A percentile compares a stretch with the other conserved stretches of the same genome.
Evolutionary conservation across 169 alveolate species (phyloP).

Genomic region (Blepharisma undulans): DNA sequence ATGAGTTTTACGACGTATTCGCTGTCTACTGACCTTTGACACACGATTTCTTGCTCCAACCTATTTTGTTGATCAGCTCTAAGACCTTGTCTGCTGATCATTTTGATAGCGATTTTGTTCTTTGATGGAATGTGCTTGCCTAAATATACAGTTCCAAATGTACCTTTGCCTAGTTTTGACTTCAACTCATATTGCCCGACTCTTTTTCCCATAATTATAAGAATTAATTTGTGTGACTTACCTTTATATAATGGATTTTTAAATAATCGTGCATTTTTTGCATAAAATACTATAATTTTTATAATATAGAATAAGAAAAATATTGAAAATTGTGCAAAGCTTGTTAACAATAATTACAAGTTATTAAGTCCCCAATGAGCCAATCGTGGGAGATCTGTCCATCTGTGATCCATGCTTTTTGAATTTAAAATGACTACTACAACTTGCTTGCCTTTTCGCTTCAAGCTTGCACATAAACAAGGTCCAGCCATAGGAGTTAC

Average conservation of each 20-base stretch:
- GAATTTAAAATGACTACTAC: not conserved
- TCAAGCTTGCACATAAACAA: slow-evolving; percentile 48
- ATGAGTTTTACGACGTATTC: slow-evolving; percentile 59
- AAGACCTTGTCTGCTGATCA: slow-evolving; percentile 29
- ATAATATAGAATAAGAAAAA: too few relatives aligned
- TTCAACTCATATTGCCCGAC: slow-evolving; percentile 32
- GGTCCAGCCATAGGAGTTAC: slow-evolving; percentile 77
- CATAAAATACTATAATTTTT: too few relatives aligned
- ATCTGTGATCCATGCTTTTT: slow-evolving; percentile 6
- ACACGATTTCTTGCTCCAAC: slow-evolving; percentile 36
- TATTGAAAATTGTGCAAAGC: not conserved
- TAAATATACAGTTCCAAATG: slow-evolving; percentile 40
- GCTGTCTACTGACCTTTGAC: slow-evolving; percentile 39
- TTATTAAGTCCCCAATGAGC: slow-evolving; percentile 24
- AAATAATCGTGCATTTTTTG: too few relatives aligned
- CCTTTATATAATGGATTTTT: not conserved
- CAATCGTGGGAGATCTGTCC: slow-evolving; percentile 9
- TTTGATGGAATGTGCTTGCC: slow-evolving; percentile 41
- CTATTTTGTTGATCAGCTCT: slow-evolving; percentile 32
- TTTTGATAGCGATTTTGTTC: slow-evolving; percentile 39
- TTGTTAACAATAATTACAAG: not conserved
- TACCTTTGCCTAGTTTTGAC: slow-evolving; percentile 38
- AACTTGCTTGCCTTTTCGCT: not conserved
- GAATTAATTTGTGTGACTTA: not conserved
- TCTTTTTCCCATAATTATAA: slow-evolving; percentile 39